A percentile compares a stretch with the other conserved stretches of the same genome.
Evolutionary conservation across 768 basidiomycete genomes (phyloP).

Genomic region (Lenzites betulinus): DNA sequence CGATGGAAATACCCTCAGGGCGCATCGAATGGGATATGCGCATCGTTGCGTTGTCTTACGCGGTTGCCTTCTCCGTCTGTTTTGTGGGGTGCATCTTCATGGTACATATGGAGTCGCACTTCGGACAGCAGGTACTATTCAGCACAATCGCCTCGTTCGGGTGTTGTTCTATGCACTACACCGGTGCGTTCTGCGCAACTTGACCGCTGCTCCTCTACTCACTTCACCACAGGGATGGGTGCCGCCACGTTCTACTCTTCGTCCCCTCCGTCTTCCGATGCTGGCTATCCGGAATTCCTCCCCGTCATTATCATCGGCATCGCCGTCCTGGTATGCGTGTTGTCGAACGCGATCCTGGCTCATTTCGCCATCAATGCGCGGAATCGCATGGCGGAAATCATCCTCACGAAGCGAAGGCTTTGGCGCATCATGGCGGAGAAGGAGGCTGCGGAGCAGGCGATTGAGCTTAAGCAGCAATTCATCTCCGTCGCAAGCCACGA

Average conservation of each 20-base stretch:
- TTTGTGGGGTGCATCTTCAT: conserved; percentile 30
- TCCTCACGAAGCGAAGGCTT: conserved; percentile 29
- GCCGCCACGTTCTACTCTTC: conserved; percentile 33
- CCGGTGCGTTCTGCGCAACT: conserved; percentile 19
- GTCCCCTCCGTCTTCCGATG: conserved; percentile 21
- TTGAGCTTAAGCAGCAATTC: conserved; percentile 34
- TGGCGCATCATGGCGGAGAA: conserved; percentile 37
- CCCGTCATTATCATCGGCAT: conserved; percentile 26
- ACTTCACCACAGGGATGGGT: conserved; percentile 27
- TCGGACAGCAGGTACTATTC: conserved; percentile 30
- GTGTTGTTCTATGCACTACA: conserved; percentile 33
- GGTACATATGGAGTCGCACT: conserved; percentile 33
- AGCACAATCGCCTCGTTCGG: conserved; percentile 31
- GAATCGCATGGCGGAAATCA: conserved; percentile 33
- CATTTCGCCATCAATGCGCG: conserved; percentile 30
- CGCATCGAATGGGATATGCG: conserved; percentile 27
- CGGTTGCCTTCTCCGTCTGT: conserved; percentile 30
- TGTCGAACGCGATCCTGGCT: conserved; percentile 31
- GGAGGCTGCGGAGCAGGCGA: conserved; percentile 34
- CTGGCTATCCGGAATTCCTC: conserved; percentile 30
- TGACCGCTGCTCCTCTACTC: neutral
- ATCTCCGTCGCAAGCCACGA: conserved; percentile 35
- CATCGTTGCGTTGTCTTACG: conserved; percentile 29
- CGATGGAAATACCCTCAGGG: conserved; percentile 31
- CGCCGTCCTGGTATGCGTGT: conserved; percentile 29